phyloP scores from a whole-genome alignment of 2,329 filamentous ascomycete genomes.

The Scedosporium dehoogii region DNA sequence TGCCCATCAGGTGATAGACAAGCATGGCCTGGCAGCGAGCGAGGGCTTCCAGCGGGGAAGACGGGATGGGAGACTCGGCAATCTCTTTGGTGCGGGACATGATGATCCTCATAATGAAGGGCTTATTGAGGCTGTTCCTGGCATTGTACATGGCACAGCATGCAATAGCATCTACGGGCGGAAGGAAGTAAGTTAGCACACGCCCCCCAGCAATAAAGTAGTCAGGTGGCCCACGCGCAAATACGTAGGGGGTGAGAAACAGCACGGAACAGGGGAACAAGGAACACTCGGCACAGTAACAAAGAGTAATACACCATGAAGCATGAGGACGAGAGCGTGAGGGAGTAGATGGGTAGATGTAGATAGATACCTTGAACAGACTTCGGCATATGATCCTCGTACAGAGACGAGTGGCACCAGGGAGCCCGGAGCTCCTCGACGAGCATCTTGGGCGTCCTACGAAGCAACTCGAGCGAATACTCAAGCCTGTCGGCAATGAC shows the following conservation, averaged over 20 bases:
- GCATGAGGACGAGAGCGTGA: background rate
- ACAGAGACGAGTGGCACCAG: conserved; percentile 44
- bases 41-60: conserved; percentile 19
- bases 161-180: conserved; percentile 29
- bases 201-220: background rate
- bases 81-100: conserved; percentile 33
- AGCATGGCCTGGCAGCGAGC: conserved; percentile 31
- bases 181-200: conserved; percentile 18
- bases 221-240: background rate
- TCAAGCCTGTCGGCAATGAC: conserved; percentile 22
- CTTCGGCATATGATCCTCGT: conserved; percentile 38
- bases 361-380: conserved; percentile 29
- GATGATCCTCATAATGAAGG: conserved; percentile 38
- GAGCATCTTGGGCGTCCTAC: conserved; percentile 37
- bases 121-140: conserved; percentile 36
- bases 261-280: background rate
- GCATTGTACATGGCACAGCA: conserved; percentile 42
- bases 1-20: conserved; percentile 33
- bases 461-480: conserved; percentile 40
- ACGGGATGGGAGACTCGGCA: conserved; percentile 21
- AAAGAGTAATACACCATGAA: too few species aligned
- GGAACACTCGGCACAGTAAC: background rate
- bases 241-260: background rate
- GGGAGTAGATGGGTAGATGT: background rate
- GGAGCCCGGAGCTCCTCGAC: conserved; percentile 37